Base-by-base conservation (phyloP, 805 yeast genomes). In the Blastobotrys muscicola region DNA sequence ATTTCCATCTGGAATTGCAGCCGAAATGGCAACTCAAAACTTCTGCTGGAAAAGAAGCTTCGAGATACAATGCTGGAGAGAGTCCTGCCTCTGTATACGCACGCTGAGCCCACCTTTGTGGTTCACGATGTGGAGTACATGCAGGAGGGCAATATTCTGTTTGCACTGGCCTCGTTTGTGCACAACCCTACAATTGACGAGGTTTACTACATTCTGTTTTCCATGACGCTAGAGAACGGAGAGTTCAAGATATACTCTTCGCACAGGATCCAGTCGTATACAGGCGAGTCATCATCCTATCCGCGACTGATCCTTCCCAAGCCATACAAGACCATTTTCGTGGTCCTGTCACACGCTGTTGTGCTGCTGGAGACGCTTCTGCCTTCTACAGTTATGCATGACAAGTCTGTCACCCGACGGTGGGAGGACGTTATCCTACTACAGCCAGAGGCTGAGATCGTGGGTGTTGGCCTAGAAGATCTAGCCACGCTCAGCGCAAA, bases 341-440 rank as follows among this genome's bases (percentile, higher is more conserved):
- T 83, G 1, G 67, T 78, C 1, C 68, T 80, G 35, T 72, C 71
- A 8, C 71, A 76, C 41, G 74, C 85, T 0, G 68, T 86, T 9
- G 76, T 84, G 1, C 54, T 89, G 43, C 70, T 83, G 1, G 94
- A 84, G 51, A 65, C 81, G 8, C 46, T 26, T 33, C 37, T 11
- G 36, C 45, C 4, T n/a, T 13, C 46, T 14, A 57, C 68, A 9
- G 53, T 29, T 43, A 52, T 32, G 53, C 62, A 14, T 63, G 62
- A 42, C 58, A 64, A 36, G 51, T 56, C 30, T 57, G 59, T 40
- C 42, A 48, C 58, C 57, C 34, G 66, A 66, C 45, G 80, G 52
- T 89, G 95, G 95, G 95, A 87, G 60, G 97, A 90, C 58, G 66
- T 76, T 9, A 68, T 89, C 9, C 64, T 70, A 4, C 72, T 89